Conservation (phyloP, 768 basidiomycete species). For the Lactarius sanguifluus region DNA sequence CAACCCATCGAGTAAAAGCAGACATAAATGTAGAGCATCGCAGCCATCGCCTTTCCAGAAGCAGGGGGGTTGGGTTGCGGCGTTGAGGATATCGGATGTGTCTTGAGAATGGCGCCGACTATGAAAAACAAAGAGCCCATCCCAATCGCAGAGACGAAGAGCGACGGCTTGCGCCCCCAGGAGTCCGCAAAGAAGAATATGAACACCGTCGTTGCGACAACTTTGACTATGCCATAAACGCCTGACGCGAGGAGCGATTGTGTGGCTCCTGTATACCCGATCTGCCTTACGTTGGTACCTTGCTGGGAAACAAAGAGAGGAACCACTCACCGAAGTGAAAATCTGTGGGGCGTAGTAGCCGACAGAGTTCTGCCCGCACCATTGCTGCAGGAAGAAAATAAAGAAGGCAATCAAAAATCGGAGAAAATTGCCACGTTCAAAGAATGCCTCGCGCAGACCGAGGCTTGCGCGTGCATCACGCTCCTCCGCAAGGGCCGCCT, state of each 20-base stretch:
- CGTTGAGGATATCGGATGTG: conserved; percentile 54
- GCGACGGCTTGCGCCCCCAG: conserved; percentile 64
- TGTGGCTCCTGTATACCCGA: conserved; percentile 60
- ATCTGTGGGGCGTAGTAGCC: conserved; percentile 74
- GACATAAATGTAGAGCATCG: conserved; percentile 83
- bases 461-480: conserved; percentile 61
- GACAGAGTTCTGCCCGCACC: conserved; percentile 83
- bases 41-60: conserved; percentile 76
- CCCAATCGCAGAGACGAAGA: conserved; percentile 72
- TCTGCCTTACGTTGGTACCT: conserved; percentile 38
- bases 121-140: conserved; percentile 84
- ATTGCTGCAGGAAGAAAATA: conserved; percentile 81
- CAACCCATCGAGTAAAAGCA: conserved; percentile 88
- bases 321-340: conserved; percentile 54
- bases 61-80: conserved; percentile 42
- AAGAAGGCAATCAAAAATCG: conserved; percentile 84
- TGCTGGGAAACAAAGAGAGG: not conserved
- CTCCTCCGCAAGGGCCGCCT: conserved; percentile 77
- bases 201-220: conserved; percentile 64
- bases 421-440: conserved; percentile 77
- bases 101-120: conserved; percentile 81
- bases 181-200: conserved; percentile 67
- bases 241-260: conserved; percentile 72
- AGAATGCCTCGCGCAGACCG: conserved; percentile 67
- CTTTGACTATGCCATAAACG: conserved; percentile 66